phyloP scores from a whole-genome alignment of 352 stramenopile species.

The Thraustochytrium sp. region DNA sequence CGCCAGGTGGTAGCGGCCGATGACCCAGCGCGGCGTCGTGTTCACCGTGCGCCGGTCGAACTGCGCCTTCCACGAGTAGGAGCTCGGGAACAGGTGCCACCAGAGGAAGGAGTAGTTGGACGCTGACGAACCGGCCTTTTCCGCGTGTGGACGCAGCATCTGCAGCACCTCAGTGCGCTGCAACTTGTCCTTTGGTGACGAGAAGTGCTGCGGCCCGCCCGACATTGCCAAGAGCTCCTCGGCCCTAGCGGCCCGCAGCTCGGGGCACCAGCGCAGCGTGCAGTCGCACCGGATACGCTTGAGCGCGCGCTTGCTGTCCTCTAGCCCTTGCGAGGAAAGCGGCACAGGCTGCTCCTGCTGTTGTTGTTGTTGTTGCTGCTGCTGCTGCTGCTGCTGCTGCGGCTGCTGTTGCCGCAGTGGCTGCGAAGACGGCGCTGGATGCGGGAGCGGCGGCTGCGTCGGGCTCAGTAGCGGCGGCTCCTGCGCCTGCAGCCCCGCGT shows the following conservation, averaged over 20 bases:
- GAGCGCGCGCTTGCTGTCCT: not conserved
- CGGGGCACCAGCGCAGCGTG: not conserved
- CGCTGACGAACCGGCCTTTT: not conserved
- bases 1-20: not conserved
- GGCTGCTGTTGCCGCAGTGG: not conserved
- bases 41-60: not conserved
- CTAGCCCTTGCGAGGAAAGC: not conserved
- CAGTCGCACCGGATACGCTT: not conserved
- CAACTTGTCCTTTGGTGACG: not conserved
- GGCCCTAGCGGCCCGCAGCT: not conserved
- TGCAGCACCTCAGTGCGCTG: not conserved
- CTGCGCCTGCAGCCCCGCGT: not conserved
- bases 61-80: constrained; percentile 6
- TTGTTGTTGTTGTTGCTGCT: not conserved
- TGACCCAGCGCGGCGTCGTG: not conserved
- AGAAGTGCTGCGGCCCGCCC: not conserved
- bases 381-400: not conserved
- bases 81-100: constrained; percentile 13
- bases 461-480: not conserved
- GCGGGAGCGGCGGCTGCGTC: not conserved
- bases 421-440: not conserved
- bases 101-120: constrained; percentile 6
- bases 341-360: not conserved
- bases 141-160: not conserved
- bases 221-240: not conserved